phyloP scores from a whole-genome alignment of 2,329 filamentous ascomycete species.

The Aspergillus sp. region DNA sequence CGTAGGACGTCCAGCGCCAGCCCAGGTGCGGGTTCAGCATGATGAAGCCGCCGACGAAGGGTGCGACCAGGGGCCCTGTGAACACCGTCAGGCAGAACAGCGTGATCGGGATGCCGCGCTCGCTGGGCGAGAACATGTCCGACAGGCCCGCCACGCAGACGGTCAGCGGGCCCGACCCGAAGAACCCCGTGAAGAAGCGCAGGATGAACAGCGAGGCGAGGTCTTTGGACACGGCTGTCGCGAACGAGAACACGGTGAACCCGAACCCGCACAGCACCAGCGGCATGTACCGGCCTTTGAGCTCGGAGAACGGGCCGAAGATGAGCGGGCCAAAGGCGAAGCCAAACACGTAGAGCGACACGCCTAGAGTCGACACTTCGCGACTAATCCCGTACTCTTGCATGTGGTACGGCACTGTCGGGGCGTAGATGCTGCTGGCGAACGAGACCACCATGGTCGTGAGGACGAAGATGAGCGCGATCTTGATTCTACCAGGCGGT shows the following conservation, averaged over 20 bases:
- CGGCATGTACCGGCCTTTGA: slow-evolving; percentile 41
- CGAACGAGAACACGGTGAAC: slow-evolving; percentile 44
- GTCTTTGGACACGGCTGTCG: slow-evolving; percentile 38
- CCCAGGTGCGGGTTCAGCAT: slow-evolving; percentile 29
- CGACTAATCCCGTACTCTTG: slow-evolving; percentile 10
- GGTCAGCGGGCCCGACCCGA: slow-evolving; percentile 38
- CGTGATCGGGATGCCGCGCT: slow-evolving; percentile 26
- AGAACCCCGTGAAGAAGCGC: slow-evolving; percentile 44
- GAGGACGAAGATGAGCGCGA: slow-evolving; percentile 10
- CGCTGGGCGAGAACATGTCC: slow-evolving; percentile 17
- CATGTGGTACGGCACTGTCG: slow-evolving; percentile 13
- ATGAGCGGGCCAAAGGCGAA: slow-evolving; percentile 26
- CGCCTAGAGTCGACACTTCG: slow-evolving; percentile 15
- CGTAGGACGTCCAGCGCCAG: slow-evolving; percentile 43
- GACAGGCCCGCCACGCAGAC: slow-evolving; percentile 38
- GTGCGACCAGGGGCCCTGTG: slow-evolving; percentile 38
- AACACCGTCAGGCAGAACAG: slow-evolving; percentile 40
- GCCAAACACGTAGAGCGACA: slow-evolving; percentile 17
- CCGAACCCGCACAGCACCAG: slow-evolving; percentile 39
- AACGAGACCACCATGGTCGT: slow-evolving; percentile 21
- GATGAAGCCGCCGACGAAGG: slow-evolving; percentile 39
- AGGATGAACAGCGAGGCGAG: slow-evolving; percentile 35
- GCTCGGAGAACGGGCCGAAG: slow-evolving; percentile 16
- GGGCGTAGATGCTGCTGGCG: slow-evolving; percentile 22
- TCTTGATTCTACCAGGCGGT: slow-evolving; percentile 9